Evolutionary conservation across 306 rosid genomes (phyloP), one percentile per base, ranked within the genome.

Genomic region (Vigna trinervia): DNA sequence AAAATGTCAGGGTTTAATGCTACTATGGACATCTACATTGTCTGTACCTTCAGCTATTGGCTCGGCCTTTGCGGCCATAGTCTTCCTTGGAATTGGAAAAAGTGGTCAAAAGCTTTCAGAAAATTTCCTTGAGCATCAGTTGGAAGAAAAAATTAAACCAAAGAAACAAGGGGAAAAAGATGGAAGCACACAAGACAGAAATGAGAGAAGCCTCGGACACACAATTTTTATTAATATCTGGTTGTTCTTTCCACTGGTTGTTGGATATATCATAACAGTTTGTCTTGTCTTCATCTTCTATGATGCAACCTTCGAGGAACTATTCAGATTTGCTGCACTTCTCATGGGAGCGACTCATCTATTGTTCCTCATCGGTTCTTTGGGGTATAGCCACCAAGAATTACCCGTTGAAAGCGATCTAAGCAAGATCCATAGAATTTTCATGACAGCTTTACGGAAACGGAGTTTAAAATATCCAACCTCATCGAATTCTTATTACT

Each of bases 231-330:
- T 9, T 1, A 39, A 8, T 39, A 39, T 2, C 45, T 39, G 2
- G 41, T 6, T 36, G 9, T 14, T 0, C 0, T 1, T 1, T 28
- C 41, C 3, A 0, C 59, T 41, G 10, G 0, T 23, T 3, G 2
- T 45, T 10, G 57, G 26, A 14, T 70, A 51, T 5, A 20, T 36
- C 30, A 0, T 26, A 0, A 5, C 15, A 1, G 0, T 8, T 4
- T 6, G 1, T 6, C 2, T 34, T 41, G 5, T 0, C 3, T 48
- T 48, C 13, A 0, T 0, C 7, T 0, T 36, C 6, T 1, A 19
- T 0, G 7, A 26, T 4, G 2, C 0, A 1, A 3, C 0, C 2
- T 6, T 1, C 0, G 0, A 0, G 46, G 4, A 5, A 0, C 0
- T 5, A 22, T 62, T 62, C 68, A 13, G 9, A 6, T 6, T 54